Conservation (phyloP, 306 rosid genomes). For the Casuarina glauca region DNA sequence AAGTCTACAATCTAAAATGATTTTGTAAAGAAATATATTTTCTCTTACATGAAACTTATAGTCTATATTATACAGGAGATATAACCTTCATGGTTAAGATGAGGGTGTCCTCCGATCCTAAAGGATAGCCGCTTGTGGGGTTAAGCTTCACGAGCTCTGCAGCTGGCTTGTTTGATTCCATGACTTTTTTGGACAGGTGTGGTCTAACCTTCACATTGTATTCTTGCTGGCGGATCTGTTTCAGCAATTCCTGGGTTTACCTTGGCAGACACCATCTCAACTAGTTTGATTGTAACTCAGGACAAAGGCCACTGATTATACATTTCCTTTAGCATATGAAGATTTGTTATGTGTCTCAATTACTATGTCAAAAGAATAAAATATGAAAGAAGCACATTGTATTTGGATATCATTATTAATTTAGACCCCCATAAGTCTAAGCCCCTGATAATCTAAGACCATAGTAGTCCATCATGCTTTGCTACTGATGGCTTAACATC, state of each 20-base stretch:
- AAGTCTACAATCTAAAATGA: too few relatives aligned
- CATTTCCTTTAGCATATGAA: constrained; percentile 81
- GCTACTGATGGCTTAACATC: too few relatives aligned
- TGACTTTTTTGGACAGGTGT: constrained; percentile 73
- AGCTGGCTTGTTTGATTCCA: constrained; percentile 86
- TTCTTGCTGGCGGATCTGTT: constrained; percentile 80
- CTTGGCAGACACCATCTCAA: constrained; percentile 99
- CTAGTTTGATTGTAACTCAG: constrained; percentile 85
- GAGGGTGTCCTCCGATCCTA: constrained; percentile 95
- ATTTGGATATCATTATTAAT: too few relatives aligned
- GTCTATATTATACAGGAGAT: too few relatives aligned
- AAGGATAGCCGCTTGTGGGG: constrained; percentile 88
- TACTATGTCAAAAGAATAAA: too few relatives aligned
- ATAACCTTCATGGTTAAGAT: constrained; percentile 98
- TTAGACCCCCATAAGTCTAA: too few relatives aligned
- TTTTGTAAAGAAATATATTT: too few relatives aligned
- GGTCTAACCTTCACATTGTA: constrained; percentile 75
- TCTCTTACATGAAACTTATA: too few relatives aligned
- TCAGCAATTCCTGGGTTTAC: constrained; percentile 97
- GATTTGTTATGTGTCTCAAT: not conserved
- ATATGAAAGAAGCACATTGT: too few relatives aligned
- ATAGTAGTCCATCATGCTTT: too few relatives aligned
- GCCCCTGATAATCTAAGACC: too few relatives aligned
- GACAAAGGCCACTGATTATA: constrained; percentile 97
- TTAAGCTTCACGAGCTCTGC: constrained; percentile 97